These are phyloP conservation scores for Gentiana dahurica DNA, from an alignment of 257 asterid species.

Conservation along the genomic window DNA sequence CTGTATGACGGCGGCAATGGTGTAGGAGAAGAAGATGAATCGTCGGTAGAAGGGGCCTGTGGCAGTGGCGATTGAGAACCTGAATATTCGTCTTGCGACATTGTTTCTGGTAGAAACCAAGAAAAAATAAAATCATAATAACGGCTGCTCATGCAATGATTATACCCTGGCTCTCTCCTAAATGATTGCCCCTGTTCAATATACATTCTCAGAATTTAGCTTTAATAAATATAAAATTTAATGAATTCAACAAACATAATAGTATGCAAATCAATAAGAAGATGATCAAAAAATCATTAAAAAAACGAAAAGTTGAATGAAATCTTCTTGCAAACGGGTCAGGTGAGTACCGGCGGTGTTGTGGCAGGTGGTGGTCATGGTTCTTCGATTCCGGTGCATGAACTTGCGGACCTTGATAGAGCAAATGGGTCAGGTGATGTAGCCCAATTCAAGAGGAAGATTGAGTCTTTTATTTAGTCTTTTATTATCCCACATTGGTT, in stretches of 20 bases:
- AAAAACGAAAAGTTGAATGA: too few species aligned
- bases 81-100: constrained; percentile 14
- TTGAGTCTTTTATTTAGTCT: too few species aligned
- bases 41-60: constrained; percentile 9
- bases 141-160: neutral
- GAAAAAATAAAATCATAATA: constrained; percentile 1
- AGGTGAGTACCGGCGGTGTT: too few species aligned
- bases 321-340: too few species aligned
- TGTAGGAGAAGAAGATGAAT: neutral
- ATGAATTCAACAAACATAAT: neutral
- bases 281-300: too few species aligned
- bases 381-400: too few species aligned
- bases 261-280: too few species aligned
- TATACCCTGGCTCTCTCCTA: constrained; percentile 55
- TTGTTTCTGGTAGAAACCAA: constrained; percentile 2
- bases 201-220: neutral
- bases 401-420: too few species aligned
- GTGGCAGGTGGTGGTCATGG: too few species aligned
- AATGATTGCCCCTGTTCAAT: constrained; percentile 21
- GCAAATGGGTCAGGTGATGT: too few species aligned
- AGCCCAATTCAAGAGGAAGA: too few species aligned
- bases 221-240: neutral
- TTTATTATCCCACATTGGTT: too few species aligned
- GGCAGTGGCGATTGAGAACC: constrained; percentile 17
- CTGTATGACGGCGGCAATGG: constrained; percentile 9